Conservation (phyloP, 441 rosid species). For the Syzygium malaccense region DNA sequence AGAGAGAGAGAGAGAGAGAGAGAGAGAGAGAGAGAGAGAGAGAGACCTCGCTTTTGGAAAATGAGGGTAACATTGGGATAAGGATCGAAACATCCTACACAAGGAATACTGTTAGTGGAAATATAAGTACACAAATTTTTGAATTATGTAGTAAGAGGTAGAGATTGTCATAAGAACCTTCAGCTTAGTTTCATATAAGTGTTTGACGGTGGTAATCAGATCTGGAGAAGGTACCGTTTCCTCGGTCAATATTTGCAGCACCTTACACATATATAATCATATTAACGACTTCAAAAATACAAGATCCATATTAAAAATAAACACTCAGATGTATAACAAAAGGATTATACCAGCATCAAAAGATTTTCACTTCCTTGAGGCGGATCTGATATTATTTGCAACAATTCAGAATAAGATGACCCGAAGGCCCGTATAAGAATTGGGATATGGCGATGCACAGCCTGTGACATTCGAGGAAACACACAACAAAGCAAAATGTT, state of each 20-base stretch:
- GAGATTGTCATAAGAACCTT: conserved; percentile 42
- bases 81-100: conserved; percentile 93
- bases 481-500: neutral
- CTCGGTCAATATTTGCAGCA: conserved; percentile 91
- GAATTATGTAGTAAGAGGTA: neutral
- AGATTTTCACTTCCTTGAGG: conserved; percentile 99
- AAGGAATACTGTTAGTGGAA: neutral
- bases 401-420: conserved; percentile 75
- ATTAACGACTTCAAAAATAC: conserved; percentile 1
- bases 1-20: neutral
- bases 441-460: conserved; percentile 94
- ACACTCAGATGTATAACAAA: neutral
- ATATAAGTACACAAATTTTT: neutral
- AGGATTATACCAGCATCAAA: conserved; percentile 58
- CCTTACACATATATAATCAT: conserved; percentile 42
- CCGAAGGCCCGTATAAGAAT: conserved; percentile 77
- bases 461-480: conserved; percentile 28
- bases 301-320: conserved; percentile 4
- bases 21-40: neutral
- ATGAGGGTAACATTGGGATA: conserved; percentile 94
- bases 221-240: conserved; percentile 72
- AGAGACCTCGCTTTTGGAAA: conserved; percentile 88
- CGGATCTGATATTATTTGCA: conserved; percentile 83
- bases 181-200: conserved; percentile 88
- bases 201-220: conserved; percentile 91